Evolutionary conservation across 345 rosid genomes (phyloP), one percentile per base, ranked within the genome.

Genomic region (Populus nigra): DNA sequence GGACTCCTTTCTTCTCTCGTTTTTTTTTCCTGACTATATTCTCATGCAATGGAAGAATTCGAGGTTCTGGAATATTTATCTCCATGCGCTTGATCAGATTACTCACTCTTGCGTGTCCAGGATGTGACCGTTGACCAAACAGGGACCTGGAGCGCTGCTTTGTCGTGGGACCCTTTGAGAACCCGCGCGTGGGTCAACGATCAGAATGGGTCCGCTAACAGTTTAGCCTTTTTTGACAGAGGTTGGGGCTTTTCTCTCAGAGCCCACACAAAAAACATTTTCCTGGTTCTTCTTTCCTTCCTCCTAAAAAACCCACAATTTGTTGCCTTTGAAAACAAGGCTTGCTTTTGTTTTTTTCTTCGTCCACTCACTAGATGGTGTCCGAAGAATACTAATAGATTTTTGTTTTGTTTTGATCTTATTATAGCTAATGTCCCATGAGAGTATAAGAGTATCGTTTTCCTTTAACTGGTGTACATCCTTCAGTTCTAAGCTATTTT

Each of bases 71-170:
- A 47, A 43, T 74, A 47, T 65, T 17, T 17, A 57, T 10, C 23
- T 22, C 10, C 0, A 35, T 75, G 36, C 71, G 70, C 27, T 8
- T 2, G 39, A 78, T 68, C 43, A 69, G 69, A 27, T 77, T 62
- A 63, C 74, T 82, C 61, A 15, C 38, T 77, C 77, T 77, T 79
- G 57, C 81, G 85, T 76, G 86, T 70, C 73, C 45, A 2, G 79
- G 90, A 88, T 80, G 89, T 81, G 92, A 89, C 86, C 86, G 69
- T 86, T 86, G 86, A 87, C 87, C 85, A 76, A 80, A 77, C 55
- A 17, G 63, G 82, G 78, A 85, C 80, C 35, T 76, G 55, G 29
- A 63, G 66, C 67, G 78, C 57, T 43, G 68, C 38, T n/a, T 74
- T 76, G 73, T 36, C 7, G 47, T 12, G 10, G 31, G 23, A 31